phyloP scores from a whole-genome alignment of 768 basidiomycete species.

The Auriscalpium microsporum region DNA sequence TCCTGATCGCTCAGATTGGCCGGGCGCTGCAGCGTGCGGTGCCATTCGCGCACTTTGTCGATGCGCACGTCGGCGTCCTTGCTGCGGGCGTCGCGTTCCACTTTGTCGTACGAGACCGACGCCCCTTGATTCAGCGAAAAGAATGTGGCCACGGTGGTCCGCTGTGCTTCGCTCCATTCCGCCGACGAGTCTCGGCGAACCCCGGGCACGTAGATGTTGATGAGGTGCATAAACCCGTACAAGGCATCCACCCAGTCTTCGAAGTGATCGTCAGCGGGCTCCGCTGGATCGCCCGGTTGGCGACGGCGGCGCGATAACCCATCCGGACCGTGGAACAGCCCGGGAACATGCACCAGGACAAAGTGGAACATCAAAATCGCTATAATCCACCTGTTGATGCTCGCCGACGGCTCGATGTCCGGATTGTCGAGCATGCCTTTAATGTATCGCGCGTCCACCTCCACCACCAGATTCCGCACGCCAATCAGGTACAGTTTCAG shows the following conservation, averaged over 20 bases:
- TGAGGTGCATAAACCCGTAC: not conserved
- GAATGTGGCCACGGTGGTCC: too few relatives aligned
- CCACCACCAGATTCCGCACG: conserved; percentile 15
- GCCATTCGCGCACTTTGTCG: too few relatives aligned
- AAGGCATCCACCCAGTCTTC: not conserved
- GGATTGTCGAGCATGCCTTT: conserved; percentile 33
- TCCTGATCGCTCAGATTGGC: too few relatives aligned
- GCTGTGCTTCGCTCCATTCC: not conserved
- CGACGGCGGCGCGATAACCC: conserved; percentile 18
- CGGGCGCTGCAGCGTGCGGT: too few relatives aligned
- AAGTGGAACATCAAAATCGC: conserved; percentile 31
- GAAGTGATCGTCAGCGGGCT: not conserved
- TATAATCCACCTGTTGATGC: conserved; percentile 35
- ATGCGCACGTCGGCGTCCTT: too few relatives aligned
- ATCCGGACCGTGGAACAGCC: conserved; percentile 20
- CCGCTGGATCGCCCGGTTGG: not conserved
- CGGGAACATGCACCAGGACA: conserved; percentile 29
- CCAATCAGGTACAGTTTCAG: conserved; percentile 21
- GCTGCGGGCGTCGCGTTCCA: too few relatives aligned
- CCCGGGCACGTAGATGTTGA: not conserved
- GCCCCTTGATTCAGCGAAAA: too few relatives aligned
- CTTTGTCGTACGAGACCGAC: too few relatives aligned
- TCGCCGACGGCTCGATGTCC: conserved; percentile 27
- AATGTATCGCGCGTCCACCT: conserved; percentile 32
- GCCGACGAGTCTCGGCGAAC: not conserved